A percentile compares a stretch with the other conserved stretches of the same genome.
These are phyloP conservation scores for Beverwykella pulmonaria DNA, from an alignment of 495 filamentous ascomycete species.

Conservation along the genomic window DNA sequence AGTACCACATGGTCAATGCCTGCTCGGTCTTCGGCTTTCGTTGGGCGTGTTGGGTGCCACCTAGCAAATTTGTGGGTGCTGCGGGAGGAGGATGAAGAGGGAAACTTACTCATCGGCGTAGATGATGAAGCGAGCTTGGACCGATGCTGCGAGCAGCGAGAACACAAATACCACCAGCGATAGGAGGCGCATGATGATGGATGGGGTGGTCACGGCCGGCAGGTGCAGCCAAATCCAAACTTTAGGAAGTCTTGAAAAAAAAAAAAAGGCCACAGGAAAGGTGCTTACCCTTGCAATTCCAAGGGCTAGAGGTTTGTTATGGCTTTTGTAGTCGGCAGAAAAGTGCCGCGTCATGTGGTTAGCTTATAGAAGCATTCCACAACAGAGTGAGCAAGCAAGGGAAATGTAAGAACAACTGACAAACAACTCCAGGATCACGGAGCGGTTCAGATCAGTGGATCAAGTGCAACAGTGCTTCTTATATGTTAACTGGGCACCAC, in stretches of 20 bases:
- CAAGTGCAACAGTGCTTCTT: neutral
- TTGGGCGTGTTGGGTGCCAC: slow-evolving; percentile 32
- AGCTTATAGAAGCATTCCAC: neutral
- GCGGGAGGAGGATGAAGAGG: neutral
- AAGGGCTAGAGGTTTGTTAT: no score
- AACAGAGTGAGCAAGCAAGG: neutral
- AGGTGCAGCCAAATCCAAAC: no score
- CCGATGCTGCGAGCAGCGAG: slow-evolving; percentile 1
- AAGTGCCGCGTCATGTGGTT: neutral
- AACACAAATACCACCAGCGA: slow-evolving; percentile 14
- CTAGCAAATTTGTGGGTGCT: slow-evolving; percentile 7
- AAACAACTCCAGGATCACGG: neutral
- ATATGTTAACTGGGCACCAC: neutral
- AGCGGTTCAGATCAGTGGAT: neutral
- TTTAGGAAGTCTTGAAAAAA: no score
- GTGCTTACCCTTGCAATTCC: no score
- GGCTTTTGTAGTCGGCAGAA: no score
- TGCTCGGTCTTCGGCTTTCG: slow-evolving; percentile 5
- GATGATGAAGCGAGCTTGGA: slow-evolving; percentile 27
- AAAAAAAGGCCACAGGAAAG: no score
- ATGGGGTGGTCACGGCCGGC: neutral
- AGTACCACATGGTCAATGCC: slow-evolving; percentile 34
- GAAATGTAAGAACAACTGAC: no score
- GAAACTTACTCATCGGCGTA: slow-evolving; percentile 34
- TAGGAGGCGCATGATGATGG: slow-evolving; percentile 21